Percentiles rank a stretch among this genome's conserved stretches.
Conservation (phyloP, 2,329 filamentous ascomycete genomes). For the Alternaria solani region DNA sequence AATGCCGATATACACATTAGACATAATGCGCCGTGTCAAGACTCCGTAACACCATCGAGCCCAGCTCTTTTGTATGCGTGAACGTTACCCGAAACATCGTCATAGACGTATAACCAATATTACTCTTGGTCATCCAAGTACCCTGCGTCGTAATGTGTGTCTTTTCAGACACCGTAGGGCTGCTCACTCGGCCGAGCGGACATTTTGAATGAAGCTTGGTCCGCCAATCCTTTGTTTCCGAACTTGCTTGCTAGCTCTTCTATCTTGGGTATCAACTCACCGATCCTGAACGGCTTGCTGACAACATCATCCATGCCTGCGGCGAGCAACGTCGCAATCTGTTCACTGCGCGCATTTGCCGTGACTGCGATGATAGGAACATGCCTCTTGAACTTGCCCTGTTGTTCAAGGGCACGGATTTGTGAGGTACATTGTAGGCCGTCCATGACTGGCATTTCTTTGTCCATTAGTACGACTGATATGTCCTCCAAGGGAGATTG, state of each 20-base stretch:
- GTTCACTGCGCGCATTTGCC: constrained; percentile 52
- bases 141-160: neutral
- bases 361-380: constrained; percentile 55
- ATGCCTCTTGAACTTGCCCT: constrained; percentile 45
- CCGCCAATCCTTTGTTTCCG: neutral
- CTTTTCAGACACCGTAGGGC: constrained; percentile 3
- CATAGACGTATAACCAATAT: neutral
- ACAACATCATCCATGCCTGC: constrained; percentile 60
- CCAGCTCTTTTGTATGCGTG: neutral
- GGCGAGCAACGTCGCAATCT: constrained; percentile 49
- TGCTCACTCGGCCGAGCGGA: neutral
- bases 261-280: constrained; percentile 60
- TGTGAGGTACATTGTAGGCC: constrained; percentile 49
- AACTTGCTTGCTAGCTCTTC: constrained; percentile 53
- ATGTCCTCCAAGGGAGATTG: constrained; percentile 23
- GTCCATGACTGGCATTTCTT: constrained; percentile 56
- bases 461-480: constrained; percentile 50
- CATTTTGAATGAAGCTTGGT: neutral
- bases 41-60: neutral
- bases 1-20: neutral
- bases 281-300: constrained; percentile 60
- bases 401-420: constrained; percentile 49
- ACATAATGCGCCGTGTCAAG: neutral
- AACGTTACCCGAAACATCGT: neutral
- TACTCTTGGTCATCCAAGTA: neutral